A percentile compares a stretch with the other conserved stretches of the same genome.
Evolutionary conservation across 2,329 filamentous ascomycete genomes (phyloP).

Genomic region (Cladophialophora carrionii): DNA sequence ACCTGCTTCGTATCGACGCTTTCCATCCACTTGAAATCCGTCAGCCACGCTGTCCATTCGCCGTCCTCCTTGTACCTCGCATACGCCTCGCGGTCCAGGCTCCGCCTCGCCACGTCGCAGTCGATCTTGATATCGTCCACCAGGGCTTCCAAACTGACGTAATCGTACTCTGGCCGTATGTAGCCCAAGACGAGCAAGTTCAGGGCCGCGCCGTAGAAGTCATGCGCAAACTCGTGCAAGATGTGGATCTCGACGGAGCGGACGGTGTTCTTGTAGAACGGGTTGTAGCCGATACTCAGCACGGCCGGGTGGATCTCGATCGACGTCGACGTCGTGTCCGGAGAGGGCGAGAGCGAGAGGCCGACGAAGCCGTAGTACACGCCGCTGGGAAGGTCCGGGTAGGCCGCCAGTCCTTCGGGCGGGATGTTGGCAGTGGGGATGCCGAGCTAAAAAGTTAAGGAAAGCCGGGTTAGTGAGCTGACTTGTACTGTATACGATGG

Average conservation of each 20-base stretch:
- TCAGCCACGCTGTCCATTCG: conserved; percentile 35
- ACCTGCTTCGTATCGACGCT: conserved; percentile 41
- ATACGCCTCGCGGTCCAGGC: conserved; percentile 70
- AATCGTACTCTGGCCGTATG: conserved; percentile 87
- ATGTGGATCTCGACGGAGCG: conserved; percentile 83
- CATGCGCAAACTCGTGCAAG: conserved; percentile 59
- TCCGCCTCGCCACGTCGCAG: conserved; percentile 77
- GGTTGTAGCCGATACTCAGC: conserved; percentile 95
- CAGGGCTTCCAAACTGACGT: conserved; percentile 78
- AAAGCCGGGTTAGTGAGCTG: background rate
- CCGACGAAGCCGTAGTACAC: conserved; percentile 94
- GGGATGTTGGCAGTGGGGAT: conserved; percentile 94
- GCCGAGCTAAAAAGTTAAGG: conserved; percentile 66
- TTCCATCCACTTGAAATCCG: conserved; percentile 38
- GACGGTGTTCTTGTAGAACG: conserved; percentile 93
- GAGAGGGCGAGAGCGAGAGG: conserved; percentile 59
- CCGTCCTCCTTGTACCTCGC: conserved; percentile 51
- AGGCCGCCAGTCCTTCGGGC: conserved; percentile 65
- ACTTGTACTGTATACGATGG: background rate
- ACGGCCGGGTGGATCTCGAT: conserved; percentile 74
- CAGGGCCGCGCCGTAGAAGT: conserved; percentile 85
- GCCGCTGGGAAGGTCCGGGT: conserved; percentile 68
- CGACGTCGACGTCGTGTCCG: conserved; percentile 13
- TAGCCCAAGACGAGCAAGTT: conserved; percentile 81
- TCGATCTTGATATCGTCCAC: conserved; percentile 87